phyloP scores from a whole-genome alignment of 192 early-diverging fungal species.

The Backusella liffmaniae region DNA sequence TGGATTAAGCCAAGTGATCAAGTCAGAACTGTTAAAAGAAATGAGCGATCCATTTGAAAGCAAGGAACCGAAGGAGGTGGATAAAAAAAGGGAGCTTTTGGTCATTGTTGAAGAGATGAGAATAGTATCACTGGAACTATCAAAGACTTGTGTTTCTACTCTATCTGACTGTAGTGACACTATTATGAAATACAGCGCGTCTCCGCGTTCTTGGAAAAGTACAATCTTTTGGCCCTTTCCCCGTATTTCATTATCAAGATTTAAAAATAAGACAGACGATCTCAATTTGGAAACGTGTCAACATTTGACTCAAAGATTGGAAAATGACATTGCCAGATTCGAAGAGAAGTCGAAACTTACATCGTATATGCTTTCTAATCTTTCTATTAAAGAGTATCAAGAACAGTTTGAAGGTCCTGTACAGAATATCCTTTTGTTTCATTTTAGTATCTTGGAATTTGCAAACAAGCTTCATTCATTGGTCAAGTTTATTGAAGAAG shows the following conservation, averaged over 20 bases:
- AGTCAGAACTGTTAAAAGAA: slow-evolving; percentile 7
- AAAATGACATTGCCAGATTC: not conserved
- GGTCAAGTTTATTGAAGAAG: not conserved
- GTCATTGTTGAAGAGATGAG: not conserved
- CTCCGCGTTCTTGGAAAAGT: not conserved
- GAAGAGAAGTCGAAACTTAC: not conserved
- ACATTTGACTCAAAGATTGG: not conserved
- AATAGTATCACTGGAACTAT: not conserved
- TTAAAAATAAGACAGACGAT: not conserved
- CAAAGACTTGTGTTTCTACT: not conserved
- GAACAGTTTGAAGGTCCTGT: not conserved
- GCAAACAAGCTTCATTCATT: not conserved
- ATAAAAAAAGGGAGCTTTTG: not conserved
- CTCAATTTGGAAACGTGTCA: not conserved
- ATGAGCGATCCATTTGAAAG: not conserved
- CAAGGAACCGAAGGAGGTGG: not conserved
- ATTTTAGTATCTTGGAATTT: not conserved
- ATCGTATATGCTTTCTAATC: not conserved
- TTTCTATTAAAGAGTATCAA: slow-evolving; percentile 2
- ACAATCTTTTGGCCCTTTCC: slow-evolving; percentile 11
- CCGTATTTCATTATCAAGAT: not conserved
- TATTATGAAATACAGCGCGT: not conserved
- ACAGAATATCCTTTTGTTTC: slow-evolving; percentile 8
- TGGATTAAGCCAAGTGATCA: slow-evolving; percentile 19
- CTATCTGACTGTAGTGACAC: not conserved